Conservation (phyloP, 495 filamentous ascomycete genomes). For the Lasiosphaeriaceae sp. region DNA sequence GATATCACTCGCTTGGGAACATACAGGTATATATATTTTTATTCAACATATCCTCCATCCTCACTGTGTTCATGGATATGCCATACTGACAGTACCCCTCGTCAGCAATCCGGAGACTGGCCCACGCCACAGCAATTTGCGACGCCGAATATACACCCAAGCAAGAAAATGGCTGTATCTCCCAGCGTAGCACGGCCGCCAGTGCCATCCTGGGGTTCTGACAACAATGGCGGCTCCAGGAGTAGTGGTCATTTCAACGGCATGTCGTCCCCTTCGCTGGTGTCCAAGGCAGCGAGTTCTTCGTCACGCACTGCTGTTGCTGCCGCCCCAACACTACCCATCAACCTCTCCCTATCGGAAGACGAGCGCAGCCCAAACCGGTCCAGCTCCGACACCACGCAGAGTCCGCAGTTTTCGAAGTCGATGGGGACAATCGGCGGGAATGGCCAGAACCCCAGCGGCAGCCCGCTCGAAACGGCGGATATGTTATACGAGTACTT, state of each 20-base stretch:
- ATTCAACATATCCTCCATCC: background rate
- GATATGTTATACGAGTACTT: slow-evolving; percentile 91
- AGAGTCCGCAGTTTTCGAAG: slow-evolving; percentile 36
- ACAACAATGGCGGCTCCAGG: slow-evolving; percentile 17
- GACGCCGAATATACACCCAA: slow-evolving; percentile 17
- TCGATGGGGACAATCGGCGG: slow-evolving; percentile 22
- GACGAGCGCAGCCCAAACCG: slow-evolving; percentile 58
- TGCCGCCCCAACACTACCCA: slow-evolving; percentile 45
- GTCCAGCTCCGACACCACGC: slow-evolving; percentile 18
- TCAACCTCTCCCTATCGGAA: slow-evolving; percentile 71
- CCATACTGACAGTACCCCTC: background rate
- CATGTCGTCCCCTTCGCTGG: background rate
- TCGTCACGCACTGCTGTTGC: slow-evolving; percentile 13
- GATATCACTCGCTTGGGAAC: slow-evolving; percentile 32
- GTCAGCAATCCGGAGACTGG: slow-evolving; percentile 22
- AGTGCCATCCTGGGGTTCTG: slow-evolving; percentile 23
- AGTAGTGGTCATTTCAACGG: slow-evolving; percentile 8
- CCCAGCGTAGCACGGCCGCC: slow-evolving; percentile 20
- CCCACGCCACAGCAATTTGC: slow-evolving; percentile 16
- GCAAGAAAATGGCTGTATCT: slow-evolving; percentile 26
- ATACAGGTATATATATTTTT: slow-evolving; percentile 20
- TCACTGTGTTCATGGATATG: too few species aligned
- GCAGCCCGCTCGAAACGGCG: slow-evolving; percentile 64
- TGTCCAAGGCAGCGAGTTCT: background rate
- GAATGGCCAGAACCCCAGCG: slow-evolving; percentile 27